Base-by-base conservation (phyloP, 1,139 yeast species). In the Magnusiomyces magnusii region DNA sequence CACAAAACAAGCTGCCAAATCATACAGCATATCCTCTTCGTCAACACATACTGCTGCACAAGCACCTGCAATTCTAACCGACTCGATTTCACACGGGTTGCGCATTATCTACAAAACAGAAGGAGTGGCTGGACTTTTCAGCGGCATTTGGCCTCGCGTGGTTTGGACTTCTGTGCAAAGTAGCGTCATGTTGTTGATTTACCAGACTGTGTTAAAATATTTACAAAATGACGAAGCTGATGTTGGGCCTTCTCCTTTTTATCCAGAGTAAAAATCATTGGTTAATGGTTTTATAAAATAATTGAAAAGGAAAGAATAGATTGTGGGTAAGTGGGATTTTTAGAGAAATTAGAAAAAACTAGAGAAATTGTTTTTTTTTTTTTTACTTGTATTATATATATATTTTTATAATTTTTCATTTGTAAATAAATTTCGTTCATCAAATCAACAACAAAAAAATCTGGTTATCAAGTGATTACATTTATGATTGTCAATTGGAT, bases 121-220 rank as follows among this genome's bases (percentile, higher is more conserved):
- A 71, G 98, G 99, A 0, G 60, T 86, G 0, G 64, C 80, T 1
- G 97, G 97, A 0, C 77, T 90, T 54, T 92, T 93, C 73, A 83
- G 93, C 44, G 99, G 99, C 1, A 97, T 95, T 13, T 97, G 97
- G 0, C 99, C 99, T 0, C 78, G 99, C 63, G 85, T 92, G 64
- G 88, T 93, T 9, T 93, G 99, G 99, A 92, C 99, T 0, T 90
- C 96, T 64, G 79, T 92, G 19, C 99, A 93, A 72, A 89, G 97
- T 72, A 88, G 97, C 63, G 87, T 93, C 59, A 93, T 95, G 99
- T 78, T 95, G 64, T 76, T 93, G 63, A 76, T 92, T 55, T 93
- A 93, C 73, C 99, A 93, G 68, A 67, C 67, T 24, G 66, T 69
- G 24, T 61, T 69, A 52, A 69, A 69, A 57, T 47, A 63, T 42